Base-by-base conservation (phyloP, 805 yeast species). In the Barnettozyma californica region DNA sequence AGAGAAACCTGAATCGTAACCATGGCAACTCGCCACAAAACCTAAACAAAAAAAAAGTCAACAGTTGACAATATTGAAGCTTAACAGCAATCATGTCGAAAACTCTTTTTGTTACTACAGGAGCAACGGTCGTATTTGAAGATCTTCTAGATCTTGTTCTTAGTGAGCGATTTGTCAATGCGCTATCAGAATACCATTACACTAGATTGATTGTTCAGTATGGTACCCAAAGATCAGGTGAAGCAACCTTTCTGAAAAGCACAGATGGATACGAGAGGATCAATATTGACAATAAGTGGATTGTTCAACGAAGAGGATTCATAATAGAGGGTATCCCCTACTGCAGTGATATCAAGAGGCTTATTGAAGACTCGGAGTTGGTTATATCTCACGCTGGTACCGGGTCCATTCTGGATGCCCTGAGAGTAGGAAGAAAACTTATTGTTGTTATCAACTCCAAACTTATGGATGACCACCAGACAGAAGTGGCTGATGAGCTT, bases 381-480 rank as follows among this genome's bases (percentile, higher is more conserved):
- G 87, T 92, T 10, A 75, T 94, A 11, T 82, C 96, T 0, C 98
- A 94, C 63, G 97, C 96, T 14, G 85, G 86, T 1, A 88, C 98
- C 0, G 99, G 99, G 2, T 87, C 97, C 0, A 86, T 92, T 8
- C 64, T 94, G 25, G 99, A 92, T 59, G 75, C 87, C 0, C 65
- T 89, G 34, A 71, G 94, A 20, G 49, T 65, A 14, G 46, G 66
- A 1, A 83, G 79, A 59, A 78, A 76, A 21, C 67, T 89, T 48
- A 68, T 91, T 1, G 90, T 86, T 7, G 84, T 89, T 26, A 77
- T 82, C 9, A 92, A 92, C 63, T 74, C 76, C 10, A 56, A 64
- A 5, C 73, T 94, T n/a, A 86, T 88, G 87, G 87, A 87, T 62
- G 87, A 90, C 61, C 97, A 91, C 63, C 97, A 91, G 63, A 53